Evolutionary conservation across 768 basidiomycete species (phyloP).

Genomic region (Phaffia tasmanica): DNA sequence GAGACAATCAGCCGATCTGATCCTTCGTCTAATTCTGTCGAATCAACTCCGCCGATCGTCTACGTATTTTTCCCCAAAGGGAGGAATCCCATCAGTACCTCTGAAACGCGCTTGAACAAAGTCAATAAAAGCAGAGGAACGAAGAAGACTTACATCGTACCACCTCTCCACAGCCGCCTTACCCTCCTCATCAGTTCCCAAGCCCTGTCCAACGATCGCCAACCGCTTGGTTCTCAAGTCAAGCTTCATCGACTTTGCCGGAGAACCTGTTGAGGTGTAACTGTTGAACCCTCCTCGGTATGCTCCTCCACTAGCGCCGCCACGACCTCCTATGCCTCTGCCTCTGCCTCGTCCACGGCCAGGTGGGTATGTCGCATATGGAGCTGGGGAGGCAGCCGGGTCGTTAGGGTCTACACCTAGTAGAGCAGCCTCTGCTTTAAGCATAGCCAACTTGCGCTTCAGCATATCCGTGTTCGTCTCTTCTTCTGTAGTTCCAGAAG

Average conservation of each 20-base stretch:
- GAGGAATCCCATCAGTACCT: not conserved
- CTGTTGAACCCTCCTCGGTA: constrained; percentile 16
- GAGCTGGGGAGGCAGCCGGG: constrained; percentile 36
- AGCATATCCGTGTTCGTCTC: constrained; percentile 51
- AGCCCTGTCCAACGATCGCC: constrained; percentile 17
- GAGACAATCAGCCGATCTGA: constrained; percentile 51
- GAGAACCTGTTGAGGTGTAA: constrained; percentile 1
- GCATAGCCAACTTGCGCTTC: constrained; percentile 29
- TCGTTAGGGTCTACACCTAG: constrained; percentile 39
- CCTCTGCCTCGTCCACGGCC: constrained; percentile 44
- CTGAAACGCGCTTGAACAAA: not conserved
- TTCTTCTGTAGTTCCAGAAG: constrained; percentile 40
- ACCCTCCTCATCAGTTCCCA: constrained; percentile 9
- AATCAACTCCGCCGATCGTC: constrained; percentile 62
- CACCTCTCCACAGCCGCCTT: constrained; percentile 58
- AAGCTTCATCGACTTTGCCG: constrained; percentile 11
- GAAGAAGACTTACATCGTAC: constrained; percentile 54
- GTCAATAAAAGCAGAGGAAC: constrained; percentile 26
- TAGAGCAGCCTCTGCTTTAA: constrained; percentile 32
- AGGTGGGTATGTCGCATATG: constrained; percentile 45
- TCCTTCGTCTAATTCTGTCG: constrained; percentile 47
- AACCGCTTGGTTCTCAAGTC: constrained; percentile 20
- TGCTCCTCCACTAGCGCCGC: constrained; percentile 2
- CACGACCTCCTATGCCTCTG: constrained; percentile 10
- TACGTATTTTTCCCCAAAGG: constrained; percentile 32